Evolutionary conservation across 2,329 filamentous ascomycete genomes (phyloP), one percentile per base, ranked within the genome.

Genomic region (Botrytis hyacinthi): DNA sequence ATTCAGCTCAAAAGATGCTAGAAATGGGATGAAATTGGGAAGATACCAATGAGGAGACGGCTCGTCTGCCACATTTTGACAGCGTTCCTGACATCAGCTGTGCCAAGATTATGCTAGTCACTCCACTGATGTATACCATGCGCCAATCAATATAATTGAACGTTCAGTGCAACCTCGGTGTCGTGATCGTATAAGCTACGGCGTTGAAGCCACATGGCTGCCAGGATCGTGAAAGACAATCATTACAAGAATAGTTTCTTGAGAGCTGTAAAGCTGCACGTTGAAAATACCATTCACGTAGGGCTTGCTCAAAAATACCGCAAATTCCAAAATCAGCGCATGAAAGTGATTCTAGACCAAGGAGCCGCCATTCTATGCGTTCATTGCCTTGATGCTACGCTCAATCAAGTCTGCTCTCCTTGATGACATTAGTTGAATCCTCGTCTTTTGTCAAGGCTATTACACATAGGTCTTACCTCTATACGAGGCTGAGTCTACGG

Each of bases 31-130:
- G 37, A 60, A 29, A 14, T 29, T 26, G 22, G n/a, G 20, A 32
- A 37, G 35, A 57, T 18, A 44, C 70, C 35, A 72, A 59, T 67
- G 32, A 72, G 46, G 9, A 42, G 46, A 57, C 61, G 37, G 44
- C 61, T 67, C 70, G 70, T 57, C 61, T 59, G 37, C 61, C 61
- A 67, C 60, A 71, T 44, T 71, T 66, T 20, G 60, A 71, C 42
- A 48, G 10, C 7, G 61, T 72, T 67, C 70, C 61, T 72, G 70
- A 37, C 48, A 67, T 67, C 70, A 72, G 70, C 46, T 57, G n/a
- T 67, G 37, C 60, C 70, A 51, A 72, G 37, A 35, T 3, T 22
- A 48, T 42, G 20, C 37, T 10, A n/a, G 12, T 40, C 22, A 57
- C 10, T 69, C 6, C 40, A 69, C 48, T 32, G 66, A 22, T 48